Evolutionary conservation across 495 filamentous ascomycete species (phyloP).

Genomic region (Hypomontagnella submonticulosa): DNA sequence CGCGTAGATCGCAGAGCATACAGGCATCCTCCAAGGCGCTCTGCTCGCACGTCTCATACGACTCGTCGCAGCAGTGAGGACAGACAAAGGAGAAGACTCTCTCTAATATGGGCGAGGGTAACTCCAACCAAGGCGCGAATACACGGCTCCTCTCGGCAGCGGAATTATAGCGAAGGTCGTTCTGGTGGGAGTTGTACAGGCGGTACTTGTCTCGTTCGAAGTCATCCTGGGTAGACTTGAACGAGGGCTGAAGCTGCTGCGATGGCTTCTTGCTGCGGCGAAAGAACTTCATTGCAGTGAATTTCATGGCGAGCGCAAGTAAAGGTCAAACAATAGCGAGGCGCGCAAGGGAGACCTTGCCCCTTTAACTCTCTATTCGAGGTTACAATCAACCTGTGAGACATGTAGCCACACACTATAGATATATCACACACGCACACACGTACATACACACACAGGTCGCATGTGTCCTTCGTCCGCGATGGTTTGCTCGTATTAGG

Average conservation of each 20-base stretch:
- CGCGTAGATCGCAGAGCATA: conserved; percentile 94
- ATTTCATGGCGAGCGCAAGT: conserved; percentile 37
- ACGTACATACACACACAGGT: conserved; percentile 6
- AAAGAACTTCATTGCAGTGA: conserved; percentile 56
- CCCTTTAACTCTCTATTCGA: background rate
- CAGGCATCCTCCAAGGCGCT: conserved; percentile 85
- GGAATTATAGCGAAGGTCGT: conserved; percentile 22
- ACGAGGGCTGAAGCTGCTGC: conserved; percentile 37
- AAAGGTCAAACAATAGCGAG: background rate
- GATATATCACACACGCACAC: background rate
- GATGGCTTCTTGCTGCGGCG: conserved; percentile 49
- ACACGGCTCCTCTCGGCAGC: conserved; percentile 34
- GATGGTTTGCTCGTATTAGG: background rate
- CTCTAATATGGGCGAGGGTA: conserved; percentile 72
- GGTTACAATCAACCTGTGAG: background rate
- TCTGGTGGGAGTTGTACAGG: conserved; percentile 37
- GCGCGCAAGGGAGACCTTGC: conserved; percentile 6
- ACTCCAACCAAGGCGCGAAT: conserved; percentile 52
- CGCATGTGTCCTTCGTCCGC: conserved; percentile 2
- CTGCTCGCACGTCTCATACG: conserved; percentile 83
- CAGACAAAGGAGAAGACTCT: conserved; percentile 85
- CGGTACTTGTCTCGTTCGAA: conserved; percentile 44
- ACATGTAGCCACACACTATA: background rate
- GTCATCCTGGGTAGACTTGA: conserved; percentile 31
- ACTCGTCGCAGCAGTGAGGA: conserved; percentile 80